Percentiles rank a stretch among this genome's conserved stretches.
phyloP scores from a whole-genome alignment of 495 filamentous ascomycete genomes.

The Penicillium coffeae region DNA sequence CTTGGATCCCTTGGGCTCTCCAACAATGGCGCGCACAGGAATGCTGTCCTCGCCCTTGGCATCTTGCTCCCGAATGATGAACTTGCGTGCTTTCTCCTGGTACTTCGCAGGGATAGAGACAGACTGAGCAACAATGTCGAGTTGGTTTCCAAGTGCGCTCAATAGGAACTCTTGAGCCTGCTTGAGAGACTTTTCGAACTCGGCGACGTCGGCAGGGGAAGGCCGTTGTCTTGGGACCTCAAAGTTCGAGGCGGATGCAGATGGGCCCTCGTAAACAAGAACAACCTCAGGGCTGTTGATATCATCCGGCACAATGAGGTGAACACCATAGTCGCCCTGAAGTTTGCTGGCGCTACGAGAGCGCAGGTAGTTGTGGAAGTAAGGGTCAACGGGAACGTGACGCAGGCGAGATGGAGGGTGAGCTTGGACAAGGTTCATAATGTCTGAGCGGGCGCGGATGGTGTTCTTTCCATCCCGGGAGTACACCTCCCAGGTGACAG shows the following conservation, averaged over 20 bases:
- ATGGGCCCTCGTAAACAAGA: slow-evolving; percentile 76
- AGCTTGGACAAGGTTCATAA: slow-evolving; percentile 72
- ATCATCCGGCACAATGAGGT: slow-evolving; percentile 69
- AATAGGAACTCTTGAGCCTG: slow-evolving; percentile 71
- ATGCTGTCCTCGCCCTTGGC: slow-evolving; percentile 60
- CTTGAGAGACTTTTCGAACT: slow-evolving; percentile 64
- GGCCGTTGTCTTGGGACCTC: slow-evolving; percentile 64
- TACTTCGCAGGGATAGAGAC: slow-evolving; percentile 74
- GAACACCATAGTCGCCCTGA: slow-evolving; percentile 71
- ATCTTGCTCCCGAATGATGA: slow-evolving; percentile 72
- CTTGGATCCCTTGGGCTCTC: slow-evolving; percentile 38
- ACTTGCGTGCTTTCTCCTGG: slow-evolving; percentile 74
- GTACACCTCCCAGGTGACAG: slow-evolving; percentile 76
- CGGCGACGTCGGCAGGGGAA: slow-evolving; percentile 53
- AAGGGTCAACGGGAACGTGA: slow-evolving; percentile 71
- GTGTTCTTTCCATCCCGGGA: slow-evolving; percentile 78
- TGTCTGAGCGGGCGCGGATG: slow-evolving; percentile 73
- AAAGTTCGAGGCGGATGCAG: slow-evolving; percentile 52
- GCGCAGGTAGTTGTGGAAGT: slow-evolving; percentile 76
- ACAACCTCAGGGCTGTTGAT: slow-evolving; percentile 63
- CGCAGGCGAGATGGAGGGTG: slow-evolving; percentile 74
- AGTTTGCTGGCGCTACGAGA: slow-evolving; percentile 59
- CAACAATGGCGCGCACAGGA: slow-evolving; percentile 64
- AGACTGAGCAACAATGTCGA: slow-evolving; percentile 59
- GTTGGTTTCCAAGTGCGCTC: slow-evolving; percentile 65